Base-by-base conservation (phyloP, 768 basidiomycete species). In the Pleurotus tuber-regium region DNA sequence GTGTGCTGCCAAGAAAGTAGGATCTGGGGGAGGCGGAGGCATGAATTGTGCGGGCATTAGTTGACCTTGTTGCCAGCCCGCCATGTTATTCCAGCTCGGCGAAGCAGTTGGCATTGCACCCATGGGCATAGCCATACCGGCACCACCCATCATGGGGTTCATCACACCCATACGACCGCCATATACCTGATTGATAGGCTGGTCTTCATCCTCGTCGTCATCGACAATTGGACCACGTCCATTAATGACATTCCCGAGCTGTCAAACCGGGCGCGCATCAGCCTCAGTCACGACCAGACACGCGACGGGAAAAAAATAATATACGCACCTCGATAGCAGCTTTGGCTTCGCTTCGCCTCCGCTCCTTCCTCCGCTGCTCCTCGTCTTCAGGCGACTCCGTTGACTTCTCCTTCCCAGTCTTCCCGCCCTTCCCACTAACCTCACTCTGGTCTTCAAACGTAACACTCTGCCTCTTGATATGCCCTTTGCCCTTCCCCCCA, bases 191-290 rank as follows among this genome's bases (percentile, higher is more conserved):
- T 73, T 76, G 30, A 77, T 69, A 23, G 76, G 76, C 43, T 74
- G 52, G 59, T 79, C 69, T 21, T 64, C 74, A 46, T 76, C 75
- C 11, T 79, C 76, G 55, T 78, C 77, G 18, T 82, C 76, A 39
- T 76, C 75, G 42, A 80, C 69, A 35, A 83, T 63, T 2, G 87
- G 85, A 14, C 82, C 84, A 28, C 75, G 82, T 4, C 91, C 89
- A 62, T 93, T 91, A 60, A 92, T 82, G 41, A 90, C 86, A 55
- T 91, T 89, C n/a, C 92, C 90, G 31, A 92, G 82, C 92, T 92
- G 60, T 40, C 43, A 29, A 50, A 56, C 53, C 26, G n/a, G 29
- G 42, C 50, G 19, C 6, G 8, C 26, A 29, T n/a, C n/a, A n/a
- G n/a, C 51, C 40, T 54, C 14, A 53, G 56, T 54, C 25, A 53